Evolutionary conservation across 345 rosid species (phyloP).

Genomic region (Bruguiera sexangula): DNA sequence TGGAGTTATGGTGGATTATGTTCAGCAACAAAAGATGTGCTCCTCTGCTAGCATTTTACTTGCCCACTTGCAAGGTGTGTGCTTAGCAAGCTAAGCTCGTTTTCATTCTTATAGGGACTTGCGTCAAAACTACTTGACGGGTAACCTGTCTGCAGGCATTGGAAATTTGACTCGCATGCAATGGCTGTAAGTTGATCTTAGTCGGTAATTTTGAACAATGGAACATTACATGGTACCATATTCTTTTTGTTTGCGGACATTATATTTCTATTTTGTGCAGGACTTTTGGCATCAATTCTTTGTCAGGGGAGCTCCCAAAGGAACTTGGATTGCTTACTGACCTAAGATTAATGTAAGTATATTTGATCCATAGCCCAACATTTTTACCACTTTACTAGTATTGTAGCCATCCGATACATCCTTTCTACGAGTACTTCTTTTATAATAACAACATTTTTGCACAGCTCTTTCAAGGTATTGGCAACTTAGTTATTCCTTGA

Average conservation of each 20-base stretch:
- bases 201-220: background rate
- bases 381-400: too few species aligned
- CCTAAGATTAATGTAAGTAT: too few species aligned
- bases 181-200: slow-evolving; percentile 46
- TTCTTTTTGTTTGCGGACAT: background rate
- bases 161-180: slow-evolving; percentile 52
- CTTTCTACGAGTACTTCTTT: too few species aligned
- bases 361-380: too few species aligned
- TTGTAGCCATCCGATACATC: too few species aligned
- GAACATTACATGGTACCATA: background rate
- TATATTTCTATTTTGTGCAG: slow-evolving; percentile 10
- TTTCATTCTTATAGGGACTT: slow-evolving; percentile 31
- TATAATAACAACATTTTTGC: too few species aligned
- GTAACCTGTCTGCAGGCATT: slow-evolving; percentile 48
- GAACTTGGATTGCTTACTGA: too few species aligned
- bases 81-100: background rate
- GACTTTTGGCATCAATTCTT: too few species aligned
- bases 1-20: background rate
- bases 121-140: slow-evolving; percentile 60
- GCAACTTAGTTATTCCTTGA: too few species aligned
- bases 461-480: background rate
- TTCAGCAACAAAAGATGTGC: background rate
- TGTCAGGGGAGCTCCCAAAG: too few species aligned
- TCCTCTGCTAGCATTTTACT: background rate
- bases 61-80: background rate